Base-by-base conservation (phyloP, 163 green algal species). In the Volvox carteri region DNA sequence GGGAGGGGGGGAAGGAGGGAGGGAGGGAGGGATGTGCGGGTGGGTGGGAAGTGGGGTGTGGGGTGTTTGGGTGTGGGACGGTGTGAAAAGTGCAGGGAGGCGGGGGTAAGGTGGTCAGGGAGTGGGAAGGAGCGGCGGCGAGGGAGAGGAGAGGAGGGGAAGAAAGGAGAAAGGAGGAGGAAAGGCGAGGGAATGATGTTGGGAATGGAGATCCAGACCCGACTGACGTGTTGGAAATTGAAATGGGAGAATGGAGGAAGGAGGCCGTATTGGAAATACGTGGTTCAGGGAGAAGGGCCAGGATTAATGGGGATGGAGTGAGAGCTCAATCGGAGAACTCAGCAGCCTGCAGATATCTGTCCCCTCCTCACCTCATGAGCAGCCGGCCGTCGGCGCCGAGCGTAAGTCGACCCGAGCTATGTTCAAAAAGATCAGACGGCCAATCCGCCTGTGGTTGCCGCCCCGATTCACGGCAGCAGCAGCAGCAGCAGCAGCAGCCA, bases 361-460 rank as follows among this genome's bases (percentile, higher is more conserved):
- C 54, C 54, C 54, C 25, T 11, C 8, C 70, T 9, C 70, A 78
- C 70, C 70, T 78, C 8, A 78, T 37, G 12, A 58, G 37, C 1
- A 39, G 70, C 23, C 37, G 37, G 39, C 70, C 70, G 23, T 56
- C 39, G 1, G 37, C 37, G 7, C 39, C 70, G 39, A 78, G 18
- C 41, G 23, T 39, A 37, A 78, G 41, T 30, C 70, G 70, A 54
- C 39, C 74, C 4, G 74, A 30, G n/a, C 21, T 30, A 0, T 39
- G 74, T 46, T 83, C 74, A 16, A 83, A 67, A 19, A 83, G n/a
- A 30, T 83, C 74, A 28, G 46, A 33, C 14, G 74, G 74, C 74
- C 74, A 83, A 30, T 83, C 74, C n/a, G 74, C 74, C 46, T 83
- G 42, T 42, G 46, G 18, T 9, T 21, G 28, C 28, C n/a, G 14